Base-by-base conservation (phyloP, 2,329 filamentous ascomycete genomes). In the Thielaviopsis cerberus region DNA sequence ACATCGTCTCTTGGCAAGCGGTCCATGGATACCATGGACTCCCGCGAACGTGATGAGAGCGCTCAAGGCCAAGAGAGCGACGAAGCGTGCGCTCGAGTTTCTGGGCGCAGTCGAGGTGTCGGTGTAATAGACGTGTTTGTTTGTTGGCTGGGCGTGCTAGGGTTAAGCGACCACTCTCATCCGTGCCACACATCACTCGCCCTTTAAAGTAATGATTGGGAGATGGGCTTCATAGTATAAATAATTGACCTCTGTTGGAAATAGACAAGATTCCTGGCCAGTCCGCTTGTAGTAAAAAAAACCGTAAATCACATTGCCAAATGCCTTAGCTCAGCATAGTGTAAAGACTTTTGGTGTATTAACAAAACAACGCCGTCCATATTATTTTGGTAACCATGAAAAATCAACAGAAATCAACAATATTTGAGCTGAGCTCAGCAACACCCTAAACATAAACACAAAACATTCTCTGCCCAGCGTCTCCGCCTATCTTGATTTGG, bases 401-500 rank as follows among this genome's bases (percentile, higher is more conserved):
- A 51, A 57, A 53, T 26, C 51, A 53, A 53, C 30, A 53, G 5
- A 30, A 57, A 51, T n/a, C 41, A 53, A 53, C 27, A 57, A 34
- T 30, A 57, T 51, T 57, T 45, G 22, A 51, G 52, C 50, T 24
- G 52, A 34, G 53, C 23, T 22, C 26, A 51, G 51, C 30, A 57
- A 52, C 54, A 55, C 51, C 23, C 20, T 20, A 37, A 34, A 57
- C 51, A 53, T 20, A n/a, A 58, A 53, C 37, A 58, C 45, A 51
- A 17, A 51, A 51, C n/a, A 52, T 17, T 41, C 27, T 22, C 13
- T 13, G 15, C 23, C 22, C 25, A 22, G 8, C 5, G 3, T 23
- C 20, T 10, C 26, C 25, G 13, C 27, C 69, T 64, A 72, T 66
- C 68, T 71, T 63, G 66, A 68, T 65, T 69, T 71, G 7, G 68